Conservation (phyloP, 139 green algal genomes). For the Haematococcus lacustris region DNA sequence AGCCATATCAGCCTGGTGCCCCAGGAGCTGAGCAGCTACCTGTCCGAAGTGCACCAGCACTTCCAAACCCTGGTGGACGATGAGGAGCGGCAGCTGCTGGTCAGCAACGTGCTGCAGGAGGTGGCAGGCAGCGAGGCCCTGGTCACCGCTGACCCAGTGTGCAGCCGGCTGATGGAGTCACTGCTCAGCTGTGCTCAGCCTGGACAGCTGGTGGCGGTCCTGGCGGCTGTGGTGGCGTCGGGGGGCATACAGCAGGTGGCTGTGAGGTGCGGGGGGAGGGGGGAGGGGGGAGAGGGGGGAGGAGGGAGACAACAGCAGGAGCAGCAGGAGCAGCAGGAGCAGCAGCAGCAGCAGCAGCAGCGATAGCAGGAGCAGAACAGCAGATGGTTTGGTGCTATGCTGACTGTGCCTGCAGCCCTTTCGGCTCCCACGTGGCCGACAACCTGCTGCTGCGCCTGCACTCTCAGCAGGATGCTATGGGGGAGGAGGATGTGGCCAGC, state of each 20-base stretch:
- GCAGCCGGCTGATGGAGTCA: constrained; percentile 56
- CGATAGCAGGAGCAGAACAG: no score
- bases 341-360: no score
- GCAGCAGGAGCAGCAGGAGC: no score
- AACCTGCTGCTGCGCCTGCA: no score
- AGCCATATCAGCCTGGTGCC: not conserved
- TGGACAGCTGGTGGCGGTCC: constrained; percentile 34
- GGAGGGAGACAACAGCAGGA: no score
- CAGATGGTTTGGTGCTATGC: no score
- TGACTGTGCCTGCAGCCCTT: no score
- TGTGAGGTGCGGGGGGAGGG: constrained; percentile 30
- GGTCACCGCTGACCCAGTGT: constrained; percentile 16
- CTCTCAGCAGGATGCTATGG: no score
- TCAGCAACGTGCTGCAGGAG: constrained; percentile 64
- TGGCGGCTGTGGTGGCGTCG: constrained; percentile 22
- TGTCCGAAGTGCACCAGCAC: constrained; percentile 37
- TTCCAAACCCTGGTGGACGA: constrained; percentile 49
- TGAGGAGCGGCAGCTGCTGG: constrained; percentile 55
- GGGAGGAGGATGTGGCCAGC: no score
- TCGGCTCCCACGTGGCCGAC: no score
- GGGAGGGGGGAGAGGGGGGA: not conserved
- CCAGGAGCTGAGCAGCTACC: constrained; percentile 5
- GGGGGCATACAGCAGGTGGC: constrained; percentile 30
- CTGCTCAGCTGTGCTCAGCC: constrained; percentile 39
- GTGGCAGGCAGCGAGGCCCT: constrained; percentile 24